Conservation (phyloP, 768 basidiomycete species). For the Auricularia auricula-judae region DNA sequence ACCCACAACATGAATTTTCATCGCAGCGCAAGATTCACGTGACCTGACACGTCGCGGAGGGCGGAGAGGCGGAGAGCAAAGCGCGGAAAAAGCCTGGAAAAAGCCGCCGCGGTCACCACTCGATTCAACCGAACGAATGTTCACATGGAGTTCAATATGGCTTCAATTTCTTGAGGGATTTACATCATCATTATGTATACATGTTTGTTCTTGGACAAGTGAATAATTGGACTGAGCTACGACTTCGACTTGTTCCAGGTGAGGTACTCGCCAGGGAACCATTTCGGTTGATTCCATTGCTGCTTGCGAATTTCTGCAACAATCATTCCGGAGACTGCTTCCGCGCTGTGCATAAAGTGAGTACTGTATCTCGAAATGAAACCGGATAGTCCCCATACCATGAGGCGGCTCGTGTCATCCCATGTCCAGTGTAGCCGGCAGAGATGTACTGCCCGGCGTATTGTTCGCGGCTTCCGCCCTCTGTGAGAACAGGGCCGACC, state of each 20-base stretch:
- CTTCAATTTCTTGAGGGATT: no score
- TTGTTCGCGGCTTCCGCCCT: slow-evolving; percentile 13
- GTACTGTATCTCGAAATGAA: neutral
- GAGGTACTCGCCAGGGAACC: slow-evolving; percentile 42
- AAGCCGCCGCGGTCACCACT: no score
- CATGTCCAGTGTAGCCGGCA: slow-evolving; percentile 68
- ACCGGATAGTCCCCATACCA: slow-evolving; percentile 34
- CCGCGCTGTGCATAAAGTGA: slow-evolving; percentile 32
- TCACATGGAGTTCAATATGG: no score
- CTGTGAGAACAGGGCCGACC: slow-evolving; percentile 50
- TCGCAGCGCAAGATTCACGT: neutral
- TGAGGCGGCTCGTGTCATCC: slow-evolving; percentile 66
- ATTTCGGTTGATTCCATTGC: slow-evolving; percentile 42
- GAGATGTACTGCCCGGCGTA: slow-evolving; percentile 57
- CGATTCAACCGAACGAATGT: no score
- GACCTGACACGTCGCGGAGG: neutral
- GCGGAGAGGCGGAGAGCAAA: neutral
- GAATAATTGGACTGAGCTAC: no score
- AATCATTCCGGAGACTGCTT: slow-evolving; percentile 52
- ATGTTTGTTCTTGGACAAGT: no score
- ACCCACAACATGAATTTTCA: neutral
- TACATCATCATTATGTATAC: no score
- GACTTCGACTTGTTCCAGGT: slow-evolving; percentile 9
- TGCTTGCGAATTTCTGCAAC: slow-evolving; percentile 31
- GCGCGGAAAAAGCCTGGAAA: neutral